Evolutionary conservation across 306 rosid species (phyloP).

Genomic region (Gillenia trifoliata): DNA sequence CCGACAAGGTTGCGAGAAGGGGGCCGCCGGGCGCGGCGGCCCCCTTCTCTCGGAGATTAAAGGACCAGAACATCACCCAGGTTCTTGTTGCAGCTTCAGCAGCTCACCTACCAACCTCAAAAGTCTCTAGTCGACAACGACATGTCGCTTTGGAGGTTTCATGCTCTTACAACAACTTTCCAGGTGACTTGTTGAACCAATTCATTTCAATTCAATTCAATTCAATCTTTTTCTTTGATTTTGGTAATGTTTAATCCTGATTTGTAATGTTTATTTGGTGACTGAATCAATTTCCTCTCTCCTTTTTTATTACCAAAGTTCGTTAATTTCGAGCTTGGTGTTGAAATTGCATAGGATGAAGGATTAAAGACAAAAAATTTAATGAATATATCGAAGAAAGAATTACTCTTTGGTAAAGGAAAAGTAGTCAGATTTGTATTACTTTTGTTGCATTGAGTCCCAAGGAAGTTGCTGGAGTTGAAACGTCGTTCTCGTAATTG

Average conservation of each 20-base stretch:
- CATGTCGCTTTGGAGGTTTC: constrained; percentile 35
- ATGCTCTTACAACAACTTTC: constrained; percentile 47
- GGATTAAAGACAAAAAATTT: neutral
- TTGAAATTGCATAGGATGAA: neutral
- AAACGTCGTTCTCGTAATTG: too few species aligned
- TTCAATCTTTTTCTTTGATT: neutral
- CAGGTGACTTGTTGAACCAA: constrained; percentile 43
- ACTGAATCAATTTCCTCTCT: neutral
- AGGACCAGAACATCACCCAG: constrained; percentile 31
- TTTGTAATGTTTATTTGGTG: neutral
- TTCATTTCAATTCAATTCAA: neutral
- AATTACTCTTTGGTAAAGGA: neutral
- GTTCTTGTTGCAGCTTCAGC: constrained; percentile 24
- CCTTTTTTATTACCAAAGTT: neutral
- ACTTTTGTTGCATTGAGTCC: neutral
- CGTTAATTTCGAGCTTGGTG: neutral
- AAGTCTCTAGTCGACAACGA: constrained; percentile 31
- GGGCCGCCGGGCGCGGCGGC: constrained; percentile 26
- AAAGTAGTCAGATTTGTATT: neutral
- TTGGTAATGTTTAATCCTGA: neutral
- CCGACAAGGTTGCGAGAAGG: constrained; percentile 28
- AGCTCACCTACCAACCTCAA: constrained; percentile 21
- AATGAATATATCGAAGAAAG: too few species aligned
- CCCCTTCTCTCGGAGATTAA: constrained; percentile 26
- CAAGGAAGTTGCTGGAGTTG: neutral